Conservation (phyloP, 2,329 filamentous ascomycete genomes). For the Verruconis gallopava region DNA sequence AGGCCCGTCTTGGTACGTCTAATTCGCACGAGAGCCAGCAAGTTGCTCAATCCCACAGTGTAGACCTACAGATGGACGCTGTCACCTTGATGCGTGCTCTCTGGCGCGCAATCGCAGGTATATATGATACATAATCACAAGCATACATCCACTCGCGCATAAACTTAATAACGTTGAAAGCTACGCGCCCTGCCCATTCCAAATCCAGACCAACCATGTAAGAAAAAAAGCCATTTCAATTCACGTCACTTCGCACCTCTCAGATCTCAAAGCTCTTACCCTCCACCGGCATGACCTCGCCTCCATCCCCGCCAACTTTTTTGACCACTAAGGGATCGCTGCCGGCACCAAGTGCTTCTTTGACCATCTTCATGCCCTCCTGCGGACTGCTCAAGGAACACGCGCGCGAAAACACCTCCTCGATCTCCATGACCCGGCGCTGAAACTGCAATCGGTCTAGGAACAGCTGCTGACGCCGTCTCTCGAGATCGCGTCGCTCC, state of each 20-base stretch:
- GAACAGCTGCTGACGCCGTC: conserved; percentile 84
- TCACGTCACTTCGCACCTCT: background rate
- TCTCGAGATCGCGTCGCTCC: conserved; percentile 83
- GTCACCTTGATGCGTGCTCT: too few relatives aligned
- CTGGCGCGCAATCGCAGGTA: too few relatives aligned
- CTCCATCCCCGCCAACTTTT: conserved; percentile 7
- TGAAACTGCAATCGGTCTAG: conserved; percentile 84
- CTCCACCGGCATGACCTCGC: conserved; percentile 3
- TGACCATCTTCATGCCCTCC: conserved; percentile 6
- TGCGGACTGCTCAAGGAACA: conserved; percentile 13
- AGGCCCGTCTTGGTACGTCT: too few relatives aligned
- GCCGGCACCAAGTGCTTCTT: conserved; percentile 1
- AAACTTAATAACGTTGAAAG: too few relatives aligned
- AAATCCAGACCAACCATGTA: too few relatives aligned
- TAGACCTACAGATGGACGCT: too few relatives aligned
- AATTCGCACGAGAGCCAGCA: too few relatives aligned
- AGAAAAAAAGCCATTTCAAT: too few relatives aligned
- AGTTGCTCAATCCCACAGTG: too few relatives aligned
- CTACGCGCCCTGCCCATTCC: too few relatives aligned
- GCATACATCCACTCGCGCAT: too few relatives aligned
- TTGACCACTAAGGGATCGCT: conserved; percentile 11
- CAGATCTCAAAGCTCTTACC: conserved; percentile 8
- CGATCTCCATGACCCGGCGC: conserved; percentile 69
- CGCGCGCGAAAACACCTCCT: conserved; percentile 55
- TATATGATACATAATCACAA: too few relatives aligned